A percentile compares a stretch with the other conserved stretches of the same genome.
phyloP scores from a whole-genome alignment of 2,329 filamentous ascomycete genomes.

The Cordyceps cateniannulata region DNA sequence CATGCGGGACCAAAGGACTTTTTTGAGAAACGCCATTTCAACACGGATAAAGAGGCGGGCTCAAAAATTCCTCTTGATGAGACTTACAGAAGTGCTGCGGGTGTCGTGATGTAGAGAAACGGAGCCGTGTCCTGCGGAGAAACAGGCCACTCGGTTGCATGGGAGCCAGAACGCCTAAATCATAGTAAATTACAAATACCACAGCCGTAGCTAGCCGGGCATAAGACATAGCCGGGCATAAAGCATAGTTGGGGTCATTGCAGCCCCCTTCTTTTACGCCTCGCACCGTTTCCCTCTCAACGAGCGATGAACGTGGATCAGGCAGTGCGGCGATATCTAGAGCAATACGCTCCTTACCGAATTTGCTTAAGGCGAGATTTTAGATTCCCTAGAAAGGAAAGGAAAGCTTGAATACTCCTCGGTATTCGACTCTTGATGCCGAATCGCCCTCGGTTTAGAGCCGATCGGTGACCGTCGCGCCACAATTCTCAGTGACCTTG shows the following conservation, averaged over 20 bases:
- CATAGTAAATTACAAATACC: neutral
- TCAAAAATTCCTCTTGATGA: neutral
- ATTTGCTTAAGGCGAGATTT: neutral
- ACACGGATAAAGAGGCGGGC: neutral
- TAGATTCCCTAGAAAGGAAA: no score
- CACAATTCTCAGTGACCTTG: no score
- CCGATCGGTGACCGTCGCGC: no score
- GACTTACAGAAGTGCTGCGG: neutral
- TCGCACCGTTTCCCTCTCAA: no score
- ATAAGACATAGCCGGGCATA: neutral
- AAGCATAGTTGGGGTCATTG: neutral
- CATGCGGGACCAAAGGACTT: no score
- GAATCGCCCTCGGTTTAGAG: no score
- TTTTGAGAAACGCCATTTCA: neutral
- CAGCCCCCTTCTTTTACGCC: neutral
- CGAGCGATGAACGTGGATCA: no score
- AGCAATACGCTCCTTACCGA: neutral
- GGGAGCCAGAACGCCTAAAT: neutral
- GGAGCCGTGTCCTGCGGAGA: no score
- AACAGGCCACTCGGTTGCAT: no score
- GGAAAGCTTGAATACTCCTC: no score
- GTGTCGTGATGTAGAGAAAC: neutral
- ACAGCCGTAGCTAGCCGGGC: neutral
- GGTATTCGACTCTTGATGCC: no score
- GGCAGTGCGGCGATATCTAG: neutral